phyloP scores from a whole-genome alignment of 177 flowering plant genomes.

The Vitis hybrid region DNA sequence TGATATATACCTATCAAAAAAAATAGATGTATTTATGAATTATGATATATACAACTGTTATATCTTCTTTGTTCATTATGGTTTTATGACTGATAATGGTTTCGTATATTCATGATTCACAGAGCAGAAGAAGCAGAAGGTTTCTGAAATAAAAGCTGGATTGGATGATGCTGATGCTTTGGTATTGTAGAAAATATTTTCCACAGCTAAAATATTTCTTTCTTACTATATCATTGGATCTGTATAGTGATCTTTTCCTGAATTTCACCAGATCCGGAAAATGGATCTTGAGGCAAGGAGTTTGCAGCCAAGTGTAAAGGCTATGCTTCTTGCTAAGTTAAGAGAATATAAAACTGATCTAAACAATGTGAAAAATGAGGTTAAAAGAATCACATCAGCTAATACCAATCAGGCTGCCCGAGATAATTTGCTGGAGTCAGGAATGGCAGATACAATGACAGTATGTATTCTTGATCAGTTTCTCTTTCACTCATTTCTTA shows the following conservation, averaged over 20 bases:
- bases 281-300: slow-evolving; percentile 78
- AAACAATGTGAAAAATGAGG: slow-evolving; percentile 60
- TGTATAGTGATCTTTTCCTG: slow-evolving; percentile 3
- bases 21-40: neutral
- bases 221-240: neutral
- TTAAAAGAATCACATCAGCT: slow-evolving; percentile 52
- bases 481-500: neutral
- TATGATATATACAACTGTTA: neutral
- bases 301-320: slow-evolving; percentile 55
- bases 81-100: neutral
- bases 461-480: slow-evolving; percentile 25
- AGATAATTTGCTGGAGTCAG: slow-evolving; percentile 61
- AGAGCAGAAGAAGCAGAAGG: slow-evolving; percentile 74
- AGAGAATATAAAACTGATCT: slow-evolving; percentile 67
- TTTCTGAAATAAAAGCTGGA: slow-evolving; percentile 59
- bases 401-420: slow-evolving; percentile 49
- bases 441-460: slow-evolving; percentile 54
- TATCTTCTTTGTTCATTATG: neutral
- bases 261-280: slow-evolving; percentile 52
- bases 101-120: slow-evolving; percentile 17
- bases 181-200: slow-evolving; percentile 31
- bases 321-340: slow-evolving; percentile 54
- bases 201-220: neutral
- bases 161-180: slow-evolving; percentile 66
- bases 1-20: neutral